Evolutionary conservation across 768 basidiomycete species (phyloP).

Genomic region (Lactarius akahatsu): DNA sequence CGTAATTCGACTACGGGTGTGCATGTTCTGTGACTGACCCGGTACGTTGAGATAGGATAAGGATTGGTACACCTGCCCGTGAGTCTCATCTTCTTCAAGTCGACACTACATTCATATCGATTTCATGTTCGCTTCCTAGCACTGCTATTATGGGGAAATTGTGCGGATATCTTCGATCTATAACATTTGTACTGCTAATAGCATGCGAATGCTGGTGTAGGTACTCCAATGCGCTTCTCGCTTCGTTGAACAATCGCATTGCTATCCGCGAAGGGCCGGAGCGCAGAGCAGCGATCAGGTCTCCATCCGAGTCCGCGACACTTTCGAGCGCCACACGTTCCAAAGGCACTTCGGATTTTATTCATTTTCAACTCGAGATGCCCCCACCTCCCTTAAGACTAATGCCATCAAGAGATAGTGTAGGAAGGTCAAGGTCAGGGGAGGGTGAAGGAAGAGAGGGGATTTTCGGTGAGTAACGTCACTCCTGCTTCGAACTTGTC

Average conservation of each 20-base stretch:
- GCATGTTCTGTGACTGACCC: neutral
- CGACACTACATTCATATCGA: neutral
- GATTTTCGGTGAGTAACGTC: neutral
- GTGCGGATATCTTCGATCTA: neutral
- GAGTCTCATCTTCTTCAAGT: neutral
- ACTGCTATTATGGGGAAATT: slow-evolving; percentile 18
- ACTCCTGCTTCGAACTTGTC: neutral
- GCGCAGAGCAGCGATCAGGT: neutral
- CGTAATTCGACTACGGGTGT: neutral
- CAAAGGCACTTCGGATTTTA: neutral
- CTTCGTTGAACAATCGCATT: slow-evolving; percentile 20
- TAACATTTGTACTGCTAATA: neutral
- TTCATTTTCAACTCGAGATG: neutral
- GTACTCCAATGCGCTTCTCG: slow-evolving; percentile 20
- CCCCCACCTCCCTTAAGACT: neutral
- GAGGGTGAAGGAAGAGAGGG: neutral
- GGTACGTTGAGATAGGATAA: neutral
- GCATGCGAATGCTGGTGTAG: neutral
- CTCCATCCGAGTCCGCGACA: neutral
- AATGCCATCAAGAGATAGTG: neutral
- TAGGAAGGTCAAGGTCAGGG: neutral
- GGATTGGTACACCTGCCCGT: slow-evolving; percentile 19
- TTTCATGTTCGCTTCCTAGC: neutral
- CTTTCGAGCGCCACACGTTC: neutral
- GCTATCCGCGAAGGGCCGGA: neutral